Percentiles rank a stretch among this genome's conserved stretches.
Conservation (phyloP, 305 asterid genomes). For the Ilex paraguariensis region DNA sequence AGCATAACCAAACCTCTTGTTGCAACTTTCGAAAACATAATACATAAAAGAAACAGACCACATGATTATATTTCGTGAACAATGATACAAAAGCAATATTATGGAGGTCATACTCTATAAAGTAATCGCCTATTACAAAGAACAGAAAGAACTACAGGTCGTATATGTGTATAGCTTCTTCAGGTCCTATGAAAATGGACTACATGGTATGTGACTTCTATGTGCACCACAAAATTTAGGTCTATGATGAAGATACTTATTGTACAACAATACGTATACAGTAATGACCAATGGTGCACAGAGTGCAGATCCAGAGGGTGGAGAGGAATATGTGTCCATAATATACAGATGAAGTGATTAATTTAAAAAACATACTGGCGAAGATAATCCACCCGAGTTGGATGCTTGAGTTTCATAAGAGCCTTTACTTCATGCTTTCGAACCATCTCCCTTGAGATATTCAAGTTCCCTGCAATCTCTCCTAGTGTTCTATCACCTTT, state of each 20-base stretch:
- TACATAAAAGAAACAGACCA: background rate
- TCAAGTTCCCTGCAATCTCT: constrained; percentile 86
- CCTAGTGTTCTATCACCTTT: constrained; percentile 88
- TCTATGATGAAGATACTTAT: constrained; percentile 16
- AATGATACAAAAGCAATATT: background rate
- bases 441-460: constrained; percentile 90
- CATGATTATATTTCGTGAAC: background rate
- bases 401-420: constrained; percentile 96
- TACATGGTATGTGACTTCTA: background rate
- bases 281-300: background rate
- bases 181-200: background rate
- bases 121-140: background rate
- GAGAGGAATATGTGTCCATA: constrained; percentile 1
- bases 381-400: constrained; percentile 78
- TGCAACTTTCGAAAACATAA: background rate
- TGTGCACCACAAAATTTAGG: background rate
- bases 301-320: constrained; percentile 1
- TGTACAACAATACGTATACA: constrained; percentile 6
- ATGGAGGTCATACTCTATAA: background rate
- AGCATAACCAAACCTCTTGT: no score
- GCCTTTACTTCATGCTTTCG: constrained; percentile 93
- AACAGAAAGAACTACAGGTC: background rate
- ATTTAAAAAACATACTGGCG: constrained; percentile 52
- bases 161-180: no score
- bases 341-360: background rate